Base-by-base conservation (phyloP, 768 basidiomycete species). In the Termitomyces sp. region DNA sequence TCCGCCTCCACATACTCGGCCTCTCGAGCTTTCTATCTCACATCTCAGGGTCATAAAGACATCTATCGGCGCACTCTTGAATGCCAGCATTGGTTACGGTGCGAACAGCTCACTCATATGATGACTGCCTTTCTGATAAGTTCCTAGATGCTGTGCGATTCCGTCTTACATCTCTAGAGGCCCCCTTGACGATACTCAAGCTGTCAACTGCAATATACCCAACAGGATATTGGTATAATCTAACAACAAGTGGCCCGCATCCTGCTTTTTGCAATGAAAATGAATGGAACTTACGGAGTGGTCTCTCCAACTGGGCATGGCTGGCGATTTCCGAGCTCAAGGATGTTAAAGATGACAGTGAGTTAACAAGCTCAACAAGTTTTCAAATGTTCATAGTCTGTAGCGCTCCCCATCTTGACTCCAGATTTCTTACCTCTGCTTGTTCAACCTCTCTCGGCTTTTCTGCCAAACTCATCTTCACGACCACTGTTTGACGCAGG, bases 51-150 rank as follows among this genome's bases (percentile, higher is more conserved):
- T 94, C 62, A 78, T 92, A 63, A 86, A 87, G 69, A 92, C 90
- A 7, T 82, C 89, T 2, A 82, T 94, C 59, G 93, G 92, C 6
- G 86, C 89, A 29, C 79, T 94, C 15, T 74, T 94, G 52, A 95
- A 95, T 68, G 84, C 86, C 12, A 86, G 87, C 65, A 77, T 94
- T 47, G 87, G 86, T 58, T 92, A 85, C 70, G 90, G 93, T 91
- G 66, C 57, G 83, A 48, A 34, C 17, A 60, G 45, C 46, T 46
- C 60, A 46, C 56, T 54, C 40, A 0, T 59, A 29, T 5, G 2
- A n/a, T 49, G 5, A 52, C 20, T 8, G 12, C 29, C 61, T 40
- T 42, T 4, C 58, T 34, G 60, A 57, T 25, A n/a, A 25, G 61
- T 34, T 47, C 59, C 32, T 66, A 94, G 92, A 92, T 67, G 81